Evolutionary conservation across 306 rosid genomes (phyloP), one percentile per base, ranked within the genome.

Genomic region (Senna siamea): DNA sequence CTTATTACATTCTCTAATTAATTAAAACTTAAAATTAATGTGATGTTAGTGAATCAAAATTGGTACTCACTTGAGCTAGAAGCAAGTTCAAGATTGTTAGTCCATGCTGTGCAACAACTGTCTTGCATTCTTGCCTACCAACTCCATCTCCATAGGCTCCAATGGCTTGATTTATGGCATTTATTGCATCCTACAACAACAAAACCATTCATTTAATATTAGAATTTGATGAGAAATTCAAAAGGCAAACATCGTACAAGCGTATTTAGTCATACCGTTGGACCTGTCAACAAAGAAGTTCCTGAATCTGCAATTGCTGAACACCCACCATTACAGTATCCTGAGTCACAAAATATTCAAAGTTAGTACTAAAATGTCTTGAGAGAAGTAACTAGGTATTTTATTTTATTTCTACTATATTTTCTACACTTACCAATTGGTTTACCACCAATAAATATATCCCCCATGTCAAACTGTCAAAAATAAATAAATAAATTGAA

Each of bases 291-390:
- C 81, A 94, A 84, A 63, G 97, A 91, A 81, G 98, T 94, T 75
- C 98, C 98, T 6, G 98, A 94, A 82, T 94, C 97, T 26, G 97
- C 96, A 74, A 94, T 83, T 10, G 98, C 97, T 1, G 93, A 71
- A 76, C 98, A 94, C 61, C 93, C 89, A 51, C 64, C 72, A 64
- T 78, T 65, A 66, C 99, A 94, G 71, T 77, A 84, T 77, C 96
- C 99, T 94, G 89, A 66, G 83, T 14, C 57, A 74, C 63, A 76
- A 62, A 13, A 76, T 72, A 46, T 22, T 38, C 52, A 59, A 35
- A 60, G 60, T 78, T 63, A 86, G 76, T 59, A 55, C n/a, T 56
- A 72, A 51, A 26, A 26, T 26, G 30, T 37, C 40, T 7, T 37
- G 7, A 37, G 3, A 37, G 8, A 37, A 4, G 40, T 4, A 5